A percentile compares a stretch with the other conserved stretches of the same genome.
These are phyloP conservation scores for Pinus tabuliformis DNA, from an alignment of 75 land plant species.

Conservation along the genomic window DNA sequence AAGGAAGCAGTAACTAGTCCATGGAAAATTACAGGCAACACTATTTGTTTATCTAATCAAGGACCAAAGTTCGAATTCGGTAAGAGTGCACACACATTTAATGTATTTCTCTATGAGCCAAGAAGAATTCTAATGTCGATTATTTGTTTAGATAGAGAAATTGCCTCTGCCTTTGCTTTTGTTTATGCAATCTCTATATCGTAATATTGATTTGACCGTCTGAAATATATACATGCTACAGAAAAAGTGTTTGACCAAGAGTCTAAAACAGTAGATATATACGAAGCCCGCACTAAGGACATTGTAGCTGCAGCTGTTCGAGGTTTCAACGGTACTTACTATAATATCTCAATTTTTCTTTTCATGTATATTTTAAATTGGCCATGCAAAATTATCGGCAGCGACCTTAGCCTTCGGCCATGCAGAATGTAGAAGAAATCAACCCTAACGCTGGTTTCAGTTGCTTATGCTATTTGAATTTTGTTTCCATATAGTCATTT, in stretches of 20 bases:
- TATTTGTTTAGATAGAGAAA: too few relatives aligned
- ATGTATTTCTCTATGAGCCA: not conserved
- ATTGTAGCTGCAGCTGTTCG: conserved; percentile 82
- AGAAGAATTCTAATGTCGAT: too few relatives aligned
- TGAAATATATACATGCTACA: not conserved
- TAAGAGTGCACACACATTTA: conserved; percentile 12
- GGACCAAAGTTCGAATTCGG: conserved; percentile 75
- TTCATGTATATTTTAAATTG: too few relatives aligned
- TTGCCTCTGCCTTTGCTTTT: too few relatives aligned
- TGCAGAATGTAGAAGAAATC: too few relatives aligned
- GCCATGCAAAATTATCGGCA: too few relatives aligned
- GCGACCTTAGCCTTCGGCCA: too few relatives aligned
- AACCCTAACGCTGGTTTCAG: too few relatives aligned
- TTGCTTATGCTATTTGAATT: too few relatives aligned
- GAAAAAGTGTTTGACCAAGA: conserved; percentile 82
- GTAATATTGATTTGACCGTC: not conserved
- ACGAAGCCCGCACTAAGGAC: conserved; percentile 71
- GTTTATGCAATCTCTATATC: too few relatives aligned
- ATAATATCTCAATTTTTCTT: too few relatives aligned
- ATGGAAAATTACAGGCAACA: conserved; percentile 76
- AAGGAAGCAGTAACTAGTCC: conserved; percentile 78
- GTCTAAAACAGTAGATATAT: conserved; percentile 68
- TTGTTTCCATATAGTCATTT: too few relatives aligned
- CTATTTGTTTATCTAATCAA: conserved; percentile 58
- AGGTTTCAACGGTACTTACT: conserved; percentile 80